Conservation (phyloP, 192 early-diverging fungal genomes). For the Chytriomyces hyalinus region DNA sequence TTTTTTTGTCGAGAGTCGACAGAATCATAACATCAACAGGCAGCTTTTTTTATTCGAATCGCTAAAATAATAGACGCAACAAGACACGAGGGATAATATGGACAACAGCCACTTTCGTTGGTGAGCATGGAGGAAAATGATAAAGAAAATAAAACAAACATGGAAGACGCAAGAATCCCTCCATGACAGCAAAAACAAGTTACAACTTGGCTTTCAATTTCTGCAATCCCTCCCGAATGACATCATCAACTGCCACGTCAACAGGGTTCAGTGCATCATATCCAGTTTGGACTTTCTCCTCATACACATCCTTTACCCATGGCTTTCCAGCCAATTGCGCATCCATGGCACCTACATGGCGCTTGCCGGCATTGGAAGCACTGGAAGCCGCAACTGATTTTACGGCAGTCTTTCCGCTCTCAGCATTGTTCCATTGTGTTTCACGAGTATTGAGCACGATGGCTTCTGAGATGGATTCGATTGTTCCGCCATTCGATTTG, state of each 20-base stretch:
- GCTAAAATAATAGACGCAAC: no score
- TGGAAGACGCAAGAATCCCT: no score
- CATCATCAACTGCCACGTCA: slow-evolving; percentile 26
- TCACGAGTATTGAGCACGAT: slow-evolving; percentile 22
- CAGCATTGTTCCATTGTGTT: slow-evolving; percentile 13
- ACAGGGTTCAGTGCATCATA: slow-evolving; percentile 19
- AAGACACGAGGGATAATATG: no score
- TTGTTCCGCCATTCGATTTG: neutral
- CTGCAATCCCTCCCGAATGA: slow-evolving; percentile 9
- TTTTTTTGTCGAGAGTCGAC: no score
- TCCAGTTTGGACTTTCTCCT: neutral
- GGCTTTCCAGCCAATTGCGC: slow-evolving; percentile 15
- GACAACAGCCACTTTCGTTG: no score
- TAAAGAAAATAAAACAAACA: neutral
- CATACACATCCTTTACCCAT: slow-evolving; percentile 2
- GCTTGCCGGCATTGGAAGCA: neutral
- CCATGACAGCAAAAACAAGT: neutral
- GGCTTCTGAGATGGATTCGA: slow-evolving; percentile 21
- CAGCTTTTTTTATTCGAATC: no score
- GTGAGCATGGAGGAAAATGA: neutral
- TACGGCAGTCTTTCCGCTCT: neutral
- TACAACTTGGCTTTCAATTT: slow-evolving; percentile 34
- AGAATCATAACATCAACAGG: no score
- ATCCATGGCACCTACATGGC: slow-evolving; percentile 3
- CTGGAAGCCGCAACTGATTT: neutral